Conservation (phyloP, 192 early-diverging fungal species). For the Endogone sp. region DNA sequence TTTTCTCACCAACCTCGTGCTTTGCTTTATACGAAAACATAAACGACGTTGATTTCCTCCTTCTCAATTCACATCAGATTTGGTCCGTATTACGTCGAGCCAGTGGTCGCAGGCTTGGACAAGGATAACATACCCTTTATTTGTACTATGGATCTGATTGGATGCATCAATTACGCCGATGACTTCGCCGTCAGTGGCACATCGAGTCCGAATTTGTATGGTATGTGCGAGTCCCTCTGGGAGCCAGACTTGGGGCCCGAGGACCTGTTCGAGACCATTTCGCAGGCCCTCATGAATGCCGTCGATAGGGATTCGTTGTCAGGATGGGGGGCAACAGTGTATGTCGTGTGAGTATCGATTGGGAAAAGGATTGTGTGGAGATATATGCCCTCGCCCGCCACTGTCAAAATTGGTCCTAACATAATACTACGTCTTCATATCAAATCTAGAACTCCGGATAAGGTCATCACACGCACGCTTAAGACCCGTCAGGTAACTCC, state of each 20-base stretch:
- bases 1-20: neutral
- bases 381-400: too few species aligned
- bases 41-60: neutral
- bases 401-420: too few species aligned
- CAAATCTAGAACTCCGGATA: conserved; percentile 65
- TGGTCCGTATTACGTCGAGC: conserved; percentile 93
- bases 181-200: conserved; percentile 97
- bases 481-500: conserved; percentile 61
- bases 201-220: conserved; percentile 80
- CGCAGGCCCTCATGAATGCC: conserved; percentile 90
- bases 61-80: conserved; percentile 59
- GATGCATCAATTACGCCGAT: conserved; percentile 86
- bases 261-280: conserved; percentile 96
- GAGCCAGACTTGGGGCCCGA: conserved; percentile 97
- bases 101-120: conserved; percentile 92
- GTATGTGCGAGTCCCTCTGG: conserved; percentile 97
- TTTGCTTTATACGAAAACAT: neutral
- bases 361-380: neutral
- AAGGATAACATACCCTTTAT: conserved; percentile 89
- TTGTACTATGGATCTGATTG: conserved; percentile 92
- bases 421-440: too few species aligned
- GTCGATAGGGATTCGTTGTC: conserved; percentile 91
- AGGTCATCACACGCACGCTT: conserved; percentile 83
- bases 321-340: conserved; percentile 97
- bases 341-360: conserved; percentile 67